These are phyloP conservation scores for Elsinoe perseae DNA, from an alignment of 2,329 filamentous ascomycete species.

Conservation along the genomic window DNA sequence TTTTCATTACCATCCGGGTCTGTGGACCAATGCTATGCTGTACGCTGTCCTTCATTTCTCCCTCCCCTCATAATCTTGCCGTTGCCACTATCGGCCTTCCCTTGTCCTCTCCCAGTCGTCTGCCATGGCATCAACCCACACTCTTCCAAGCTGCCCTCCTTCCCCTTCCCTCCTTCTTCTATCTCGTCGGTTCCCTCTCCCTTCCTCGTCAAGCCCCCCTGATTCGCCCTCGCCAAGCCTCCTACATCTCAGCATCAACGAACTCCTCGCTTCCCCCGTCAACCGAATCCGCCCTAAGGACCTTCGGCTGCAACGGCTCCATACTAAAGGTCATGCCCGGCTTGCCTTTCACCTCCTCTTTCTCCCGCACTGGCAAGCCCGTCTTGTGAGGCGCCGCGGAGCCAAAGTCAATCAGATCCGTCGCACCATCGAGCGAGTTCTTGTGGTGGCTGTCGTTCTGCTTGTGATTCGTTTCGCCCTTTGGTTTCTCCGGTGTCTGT, in stretches of 20 bases:
- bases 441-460: slow-evolving; percentile 2
- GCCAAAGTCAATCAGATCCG: slow-evolving; percentile 17
- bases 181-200: neutral
- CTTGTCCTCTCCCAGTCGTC: neutral
- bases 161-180: neutral
- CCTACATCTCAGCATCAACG: slow-evolving; percentile 36
- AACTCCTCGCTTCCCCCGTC: slow-evolving; percentile 41
- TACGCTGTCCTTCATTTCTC: too few relatives aligned
- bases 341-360: slow-evolving; percentile 16
- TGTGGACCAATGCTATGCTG: neutral
- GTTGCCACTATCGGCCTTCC: neutral
- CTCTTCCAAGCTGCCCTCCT: neutral
- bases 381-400: slow-evolving; percentile 13
- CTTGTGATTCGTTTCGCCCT: slow-evolving; percentile 1
- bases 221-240: neutral
- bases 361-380: slow-evolving; percentile 16
- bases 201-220: neutral
- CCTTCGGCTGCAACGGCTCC: slow-evolving; percentile 20
- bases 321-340: slow-evolving; percentile 13
- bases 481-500: slow-evolving; percentile 17
- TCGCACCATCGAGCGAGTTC: neutral
- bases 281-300: slow-evolving; percentile 35
- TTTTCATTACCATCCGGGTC: neutral
- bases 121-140: neutral
- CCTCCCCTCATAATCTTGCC: too few relatives aligned